Conservation (phyloP, 345 rosid species). For the Pugionium dolabratum region DNA sequence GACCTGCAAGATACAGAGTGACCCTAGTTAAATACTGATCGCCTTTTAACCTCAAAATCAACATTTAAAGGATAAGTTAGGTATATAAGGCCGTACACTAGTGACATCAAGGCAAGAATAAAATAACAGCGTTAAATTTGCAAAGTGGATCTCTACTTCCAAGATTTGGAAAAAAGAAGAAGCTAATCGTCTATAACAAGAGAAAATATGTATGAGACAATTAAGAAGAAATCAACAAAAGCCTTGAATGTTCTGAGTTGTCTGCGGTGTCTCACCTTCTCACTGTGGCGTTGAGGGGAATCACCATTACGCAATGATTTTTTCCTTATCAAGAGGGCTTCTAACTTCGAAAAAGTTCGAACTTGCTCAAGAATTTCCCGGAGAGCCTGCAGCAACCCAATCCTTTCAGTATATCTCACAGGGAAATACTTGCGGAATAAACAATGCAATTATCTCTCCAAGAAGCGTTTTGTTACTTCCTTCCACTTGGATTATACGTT, state of each 20-base stretch:
- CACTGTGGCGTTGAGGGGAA: conserved; percentile 57
- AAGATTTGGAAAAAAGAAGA: conserved; percentile 5
- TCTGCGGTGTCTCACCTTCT: conserved; percentile 54
- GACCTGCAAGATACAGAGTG: conserved; percentile 53
- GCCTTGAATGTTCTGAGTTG: neutral
- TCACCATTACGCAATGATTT: conserved; percentile 65
- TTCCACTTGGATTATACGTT: neutral
- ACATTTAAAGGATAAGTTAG: neutral
- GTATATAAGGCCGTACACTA: conserved; percentile 10
- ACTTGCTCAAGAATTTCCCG: conserved; percentile 62
- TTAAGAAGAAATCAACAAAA: conserved; percentile 16
- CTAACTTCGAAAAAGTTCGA: conserved; percentile 62
- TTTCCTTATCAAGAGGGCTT: conserved; percentile 67
- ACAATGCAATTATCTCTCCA: neutral
- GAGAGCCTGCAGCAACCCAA: conserved; percentile 53
- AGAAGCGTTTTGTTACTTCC: conserved; percentile 1
- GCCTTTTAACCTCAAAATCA: conserved; percentile 1
- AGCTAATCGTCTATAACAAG: neutral
- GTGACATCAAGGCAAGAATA: conserved; percentile 8
- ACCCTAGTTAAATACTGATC: neutral
- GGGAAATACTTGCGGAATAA: conserved; percentile 14
- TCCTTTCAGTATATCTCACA: conserved; percentile 24
- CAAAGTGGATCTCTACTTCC: neutral
- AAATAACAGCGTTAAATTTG: neutral
- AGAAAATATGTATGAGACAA: conserved; percentile 3